A percentile compares a stretch with the other conserved stretches of the same genome.
phyloP scores from a whole-genome alignment of 495 filamentous ascomycete species.

The Trichocladium uniseriatum region DNA sequence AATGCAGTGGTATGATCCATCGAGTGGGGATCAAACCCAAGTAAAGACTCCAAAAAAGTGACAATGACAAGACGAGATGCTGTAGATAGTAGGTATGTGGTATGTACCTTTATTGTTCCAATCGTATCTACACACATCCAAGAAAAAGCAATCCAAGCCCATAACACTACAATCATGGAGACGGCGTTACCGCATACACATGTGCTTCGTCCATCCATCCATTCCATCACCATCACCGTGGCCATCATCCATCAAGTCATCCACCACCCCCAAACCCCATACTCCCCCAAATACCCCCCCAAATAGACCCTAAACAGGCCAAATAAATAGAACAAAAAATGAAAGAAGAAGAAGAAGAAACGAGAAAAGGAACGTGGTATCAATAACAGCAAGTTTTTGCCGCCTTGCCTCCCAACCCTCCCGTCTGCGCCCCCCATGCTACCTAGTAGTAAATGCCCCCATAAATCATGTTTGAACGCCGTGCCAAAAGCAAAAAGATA shows the following conservation, averaged over 20 bases:
- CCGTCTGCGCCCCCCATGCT: background rate
- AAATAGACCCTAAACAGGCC: background rate
- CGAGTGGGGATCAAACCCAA: no score
- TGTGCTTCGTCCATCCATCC: background rate
- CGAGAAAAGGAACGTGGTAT: constrained; percentile 8
- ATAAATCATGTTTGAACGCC: background rate
- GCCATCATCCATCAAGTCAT: background rate
- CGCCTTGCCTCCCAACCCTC: background rate
- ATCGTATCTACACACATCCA: no score
- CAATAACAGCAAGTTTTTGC: background rate
- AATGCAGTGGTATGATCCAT: no score
- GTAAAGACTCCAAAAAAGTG: no score
- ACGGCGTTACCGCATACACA: background rate
- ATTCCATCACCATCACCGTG: background rate
- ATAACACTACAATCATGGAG: no score
- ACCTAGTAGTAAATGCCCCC: background rate
- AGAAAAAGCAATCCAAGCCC: no score
- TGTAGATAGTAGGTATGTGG: no score
- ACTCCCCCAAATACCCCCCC: background rate
- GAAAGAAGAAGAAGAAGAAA: background rate
- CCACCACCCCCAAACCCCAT: background rate
- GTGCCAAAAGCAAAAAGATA: background rate
- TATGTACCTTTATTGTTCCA: no score
- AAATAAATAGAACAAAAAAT: no score
- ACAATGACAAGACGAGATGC: no score